Conservation (phyloP, 2,329 filamentous ascomycete genomes). For the Ophiostoma sp. region DNA sequence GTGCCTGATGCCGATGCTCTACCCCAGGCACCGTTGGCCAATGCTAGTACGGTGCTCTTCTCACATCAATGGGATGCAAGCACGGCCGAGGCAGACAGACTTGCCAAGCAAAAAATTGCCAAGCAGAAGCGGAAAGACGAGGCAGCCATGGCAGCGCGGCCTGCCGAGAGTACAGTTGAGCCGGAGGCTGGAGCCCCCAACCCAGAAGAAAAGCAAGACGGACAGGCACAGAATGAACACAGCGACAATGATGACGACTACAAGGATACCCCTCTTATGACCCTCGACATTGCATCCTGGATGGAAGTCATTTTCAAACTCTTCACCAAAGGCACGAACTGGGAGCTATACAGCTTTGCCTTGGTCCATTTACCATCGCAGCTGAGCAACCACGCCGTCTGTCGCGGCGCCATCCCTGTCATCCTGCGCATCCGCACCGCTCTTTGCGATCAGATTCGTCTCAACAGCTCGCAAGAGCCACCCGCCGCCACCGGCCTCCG, state of each 20-base stretch:
- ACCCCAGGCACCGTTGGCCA: constrained; percentile 43
- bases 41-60: constrained; percentile 49
- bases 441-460: constrained; percentile 77
- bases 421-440: constrained; percentile 70
- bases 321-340: constrained; percentile 70
- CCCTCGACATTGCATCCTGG: constrained; percentile 61
- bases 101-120: neutral
- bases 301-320: constrained; percentile 70
- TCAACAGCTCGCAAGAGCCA: constrained; percentile 73
- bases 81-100: constrained; percentile 20
- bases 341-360: constrained; percentile 90
- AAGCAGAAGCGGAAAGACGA: constrained; percentile 19
- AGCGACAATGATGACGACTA: neutral
- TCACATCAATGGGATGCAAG: constrained; percentile 34
- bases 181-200: neutral
- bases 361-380: constrained; percentile 82
- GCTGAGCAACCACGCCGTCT: constrained; percentile 82
- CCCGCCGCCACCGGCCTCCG: constrained; percentile 72
- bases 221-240: neutral
- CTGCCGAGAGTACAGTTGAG: neutral
- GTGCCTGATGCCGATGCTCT: constrained; percentile 53
- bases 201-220: neutral
- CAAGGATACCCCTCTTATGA: constrained; percentile 26
- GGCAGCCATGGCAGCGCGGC: neutral
- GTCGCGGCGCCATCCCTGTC: constrained; percentile 66